Base-by-base conservation (phyloP, 768 basidiomycete genomes). In the Podaxis sp. region DNA sequence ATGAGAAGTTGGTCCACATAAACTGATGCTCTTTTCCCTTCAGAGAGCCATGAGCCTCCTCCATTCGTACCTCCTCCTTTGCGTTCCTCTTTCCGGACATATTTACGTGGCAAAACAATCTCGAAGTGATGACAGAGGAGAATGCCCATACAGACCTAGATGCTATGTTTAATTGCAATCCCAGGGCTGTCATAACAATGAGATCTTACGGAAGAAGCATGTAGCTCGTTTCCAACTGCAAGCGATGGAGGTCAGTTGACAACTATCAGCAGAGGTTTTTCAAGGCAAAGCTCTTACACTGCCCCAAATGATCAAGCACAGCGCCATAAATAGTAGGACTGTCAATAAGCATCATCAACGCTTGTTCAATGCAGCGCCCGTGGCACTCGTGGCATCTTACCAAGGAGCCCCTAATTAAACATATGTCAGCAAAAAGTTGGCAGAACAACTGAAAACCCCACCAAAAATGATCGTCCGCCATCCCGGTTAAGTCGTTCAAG, bases 271-370 rank as follows among this genome's bases (percentile, higher is more conserved):
- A 37, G n/a, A 40, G 36, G 13, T 9, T 27, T 13, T 22, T 6
- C 19, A n/a, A 58, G 13, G 27, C 4, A 11, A 36, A 22, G 6
- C n/a, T 12, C 60, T 61, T 24, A 61, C 60, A 22, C 7, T 47
- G 22, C 53, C 60, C 60, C 60, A 61, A 7, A 61, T 61, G 12
- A 54, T 55, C n/a, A 55, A 47, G 43, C 60, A 61, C 3, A 61
- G 6, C 27, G 41, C 33, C 22, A 55, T 24, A 25, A 61, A 36
- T 24, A 61, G 47, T n/a, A 55, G 2, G n/a, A 61, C 60, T 61
- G 37, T 27, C 13, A 33, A 9, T 33, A 33, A 33, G 33, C 2
- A 54, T 43, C 8, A 36, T 55, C 33, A 46, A 19, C 11, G 2
- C 19, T 19, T 29, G 4, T 8, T 36, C 43, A 36, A 5, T 9